Evolutionary conservation across 164 flowering plant genomes (phyloP).

Genomic region (Buxus sempervirens): DNA sequence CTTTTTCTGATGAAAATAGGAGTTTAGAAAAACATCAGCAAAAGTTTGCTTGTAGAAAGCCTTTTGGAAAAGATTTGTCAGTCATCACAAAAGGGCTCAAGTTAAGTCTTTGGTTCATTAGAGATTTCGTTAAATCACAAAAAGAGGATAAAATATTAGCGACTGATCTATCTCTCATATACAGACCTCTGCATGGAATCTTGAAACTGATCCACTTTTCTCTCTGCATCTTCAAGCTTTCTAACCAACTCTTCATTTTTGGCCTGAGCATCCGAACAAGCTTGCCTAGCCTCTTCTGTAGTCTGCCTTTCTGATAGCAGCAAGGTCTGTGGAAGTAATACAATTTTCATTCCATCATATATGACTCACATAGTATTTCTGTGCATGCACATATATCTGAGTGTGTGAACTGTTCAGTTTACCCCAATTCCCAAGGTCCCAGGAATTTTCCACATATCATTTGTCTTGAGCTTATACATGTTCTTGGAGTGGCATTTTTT

Average conservation of each 20-base stretch:
- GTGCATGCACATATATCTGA: too few species aligned
- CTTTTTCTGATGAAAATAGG: not conserved
- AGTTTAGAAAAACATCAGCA: not conserved
- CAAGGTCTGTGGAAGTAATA: slow-evolving; percentile 44
- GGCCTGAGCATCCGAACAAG: slow-evolving; percentile 45
- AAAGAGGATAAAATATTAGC: not conserved
- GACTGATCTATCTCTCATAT: slow-evolving; percentile 4
- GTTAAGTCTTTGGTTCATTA: not conserved
- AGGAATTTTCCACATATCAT: too few species aligned
- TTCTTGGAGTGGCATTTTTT: too few species aligned
- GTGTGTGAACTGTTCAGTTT: not conserved
- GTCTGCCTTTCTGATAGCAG: slow-evolving; percentile 52
- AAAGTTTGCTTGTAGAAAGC: not conserved
- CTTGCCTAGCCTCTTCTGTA: slow-evolving; percentile 57
- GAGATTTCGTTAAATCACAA: not conserved
- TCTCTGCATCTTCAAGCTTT: slow-evolving; percentile 70
- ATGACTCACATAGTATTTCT: not conserved
- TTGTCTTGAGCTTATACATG: too few species aligned
- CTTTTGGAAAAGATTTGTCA: not conserved
- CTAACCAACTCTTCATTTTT: slow-evolving; percentile 51
- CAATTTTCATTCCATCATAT: not conserved
- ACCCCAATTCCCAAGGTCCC: too few species aligned
- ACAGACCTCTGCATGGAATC: slow-evolving; percentile 86
- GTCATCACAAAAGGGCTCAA: not conserved
- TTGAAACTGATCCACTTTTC: slow-evolving; percentile 71